Evolutionary conservation across 176 grass and related monocot species (phyloP).

Genomic region (Cocos nucifera): DNA sequence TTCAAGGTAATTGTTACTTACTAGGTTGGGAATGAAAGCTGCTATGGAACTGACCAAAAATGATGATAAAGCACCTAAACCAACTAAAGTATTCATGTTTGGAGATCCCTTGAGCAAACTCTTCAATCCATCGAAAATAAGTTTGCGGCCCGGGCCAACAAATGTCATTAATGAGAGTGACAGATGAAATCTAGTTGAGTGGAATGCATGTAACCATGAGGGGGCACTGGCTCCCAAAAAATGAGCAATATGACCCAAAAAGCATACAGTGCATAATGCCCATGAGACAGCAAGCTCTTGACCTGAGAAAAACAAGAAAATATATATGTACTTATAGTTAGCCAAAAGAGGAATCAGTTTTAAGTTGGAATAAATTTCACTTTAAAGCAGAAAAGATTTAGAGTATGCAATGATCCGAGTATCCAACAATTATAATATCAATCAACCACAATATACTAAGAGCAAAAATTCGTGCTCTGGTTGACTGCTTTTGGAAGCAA

Average conservation of each 20-base stretch:
- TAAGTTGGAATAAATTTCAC: no score
- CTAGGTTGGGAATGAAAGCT: conserved; percentile 80
- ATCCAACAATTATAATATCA: background rate
- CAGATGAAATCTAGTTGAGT: conserved; percentile 89
- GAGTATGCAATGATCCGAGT: background rate
- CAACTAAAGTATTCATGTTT: conserved; percentile 95
- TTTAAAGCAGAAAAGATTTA: no score
- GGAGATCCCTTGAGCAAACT: conserved; percentile 66
- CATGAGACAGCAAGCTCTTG: conserved; percentile 91
- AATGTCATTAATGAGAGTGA: conserved; percentile 92
- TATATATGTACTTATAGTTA: background rate
- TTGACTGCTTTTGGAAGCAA: background rate
- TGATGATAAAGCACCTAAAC: conserved; percentile 90
- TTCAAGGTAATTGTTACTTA: conserved; percentile 22
- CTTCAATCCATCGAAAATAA: conserved; percentile 79
- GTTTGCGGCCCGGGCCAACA: conserved; percentile 68
- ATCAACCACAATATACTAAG: background rate
- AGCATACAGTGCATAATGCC: conserved; percentile 86
- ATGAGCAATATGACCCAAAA: conserved; percentile 82
- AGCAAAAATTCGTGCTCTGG: background rate
- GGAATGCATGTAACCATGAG: conserved; percentile 49
- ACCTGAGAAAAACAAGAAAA: conserved; percentile 44
- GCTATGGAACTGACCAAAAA: conserved; percentile 86
- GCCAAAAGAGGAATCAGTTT: no score
- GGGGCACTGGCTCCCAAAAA: conserved; percentile 51